Percentiles rank a stretch among this genome's conserved stretches.
Evolutionary conservation across 768 basidiomycete species (phyloP).

Genomic region (Zangia roseola): DNA sequence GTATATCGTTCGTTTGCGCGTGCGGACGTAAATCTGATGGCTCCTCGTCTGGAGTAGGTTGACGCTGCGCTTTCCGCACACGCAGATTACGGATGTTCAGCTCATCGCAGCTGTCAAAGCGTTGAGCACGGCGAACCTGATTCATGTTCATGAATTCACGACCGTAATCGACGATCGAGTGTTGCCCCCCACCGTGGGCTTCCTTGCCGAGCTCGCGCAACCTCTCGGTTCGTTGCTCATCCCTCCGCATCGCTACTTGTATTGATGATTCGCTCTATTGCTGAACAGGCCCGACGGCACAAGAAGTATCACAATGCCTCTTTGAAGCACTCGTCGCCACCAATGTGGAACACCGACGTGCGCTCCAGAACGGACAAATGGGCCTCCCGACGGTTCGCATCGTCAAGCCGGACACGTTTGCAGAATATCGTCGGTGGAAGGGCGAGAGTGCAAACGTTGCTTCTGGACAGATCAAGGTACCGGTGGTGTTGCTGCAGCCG

Average conservation of each 20-base stretch:
- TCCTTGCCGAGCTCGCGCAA: slow-evolving; percentile 14
- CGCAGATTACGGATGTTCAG: slow-evolving; percentile 7
- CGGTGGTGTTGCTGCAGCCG: slow-evolving; percentile 4
- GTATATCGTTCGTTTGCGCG: neutral
- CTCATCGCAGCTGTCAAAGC: slow-evolving; percentile 3
- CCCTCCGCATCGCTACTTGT: neutral
- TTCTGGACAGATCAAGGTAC: slow-evolving; percentile 16
- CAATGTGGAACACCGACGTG: neutral
- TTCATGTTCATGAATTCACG: slow-evolving; percentile 17
- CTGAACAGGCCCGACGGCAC: slow-evolving; percentile 1
- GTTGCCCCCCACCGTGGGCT: slow-evolving; percentile 5
- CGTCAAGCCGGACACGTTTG: slow-evolving; percentile 20
- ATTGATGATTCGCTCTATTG: neutral
- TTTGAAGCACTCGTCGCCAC: slow-evolving; percentile 4
- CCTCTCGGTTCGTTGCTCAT: slow-evolving; percentile 5
- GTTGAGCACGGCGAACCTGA: neutral
- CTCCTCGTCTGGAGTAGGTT: neutral
- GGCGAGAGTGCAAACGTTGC: neutral
- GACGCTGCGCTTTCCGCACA: slow-evolving; percentile 6
- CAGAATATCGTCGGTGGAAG: slow-evolving; percentile 17
- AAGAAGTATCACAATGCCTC: neutral
- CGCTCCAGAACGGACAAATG: neutral
- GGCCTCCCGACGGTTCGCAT: slow-evolving; percentile 22
- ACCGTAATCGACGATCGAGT: slow-evolving; percentile 10
- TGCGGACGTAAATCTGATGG: neutral